These are phyloP conservation scores for Persicaria maculosa DNA, from an alignment of 148 eudicot genomes.

Conservation along the genomic window DNA sequence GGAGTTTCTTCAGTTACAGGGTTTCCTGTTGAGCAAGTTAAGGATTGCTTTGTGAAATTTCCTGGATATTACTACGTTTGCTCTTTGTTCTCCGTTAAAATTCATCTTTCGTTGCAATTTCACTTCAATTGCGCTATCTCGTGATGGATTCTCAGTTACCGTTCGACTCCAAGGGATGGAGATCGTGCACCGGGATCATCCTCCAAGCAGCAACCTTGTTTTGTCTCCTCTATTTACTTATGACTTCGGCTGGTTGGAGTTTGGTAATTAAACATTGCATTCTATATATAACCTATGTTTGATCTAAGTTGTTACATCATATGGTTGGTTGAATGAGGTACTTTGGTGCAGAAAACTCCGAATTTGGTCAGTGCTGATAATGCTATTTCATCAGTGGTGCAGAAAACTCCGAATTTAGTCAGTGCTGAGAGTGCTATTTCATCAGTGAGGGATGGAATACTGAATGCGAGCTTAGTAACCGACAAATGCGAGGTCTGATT, in stretches of 20 bases:
- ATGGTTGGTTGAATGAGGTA: neutral
- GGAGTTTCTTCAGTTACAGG: neutral
- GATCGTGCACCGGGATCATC: conserved; percentile 31
- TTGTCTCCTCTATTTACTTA: conserved; percentile 27
- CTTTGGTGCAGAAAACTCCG: conserved; percentile 29
- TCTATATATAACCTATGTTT: too few relatives aligned
- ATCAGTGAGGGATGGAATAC: neutral
- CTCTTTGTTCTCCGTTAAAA: neutral
- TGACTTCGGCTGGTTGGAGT: neutral
- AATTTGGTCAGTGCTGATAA: conserved; percentile 15
- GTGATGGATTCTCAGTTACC: conserved; percentile 25
- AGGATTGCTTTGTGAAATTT: conserved; percentile 10
- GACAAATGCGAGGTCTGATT: conserved; percentile 31
- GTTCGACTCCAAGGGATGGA: conserved; percentile 33
- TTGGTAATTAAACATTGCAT: neutral
- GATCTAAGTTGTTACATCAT: neutral
- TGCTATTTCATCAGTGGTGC: conserved; percentile 19
- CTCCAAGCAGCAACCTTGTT: conserved; percentile 32
- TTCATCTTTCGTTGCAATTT: neutral
- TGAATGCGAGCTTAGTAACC: neutral
- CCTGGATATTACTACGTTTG: conserved; percentile 5
- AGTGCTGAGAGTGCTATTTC: conserved; percentile 13
- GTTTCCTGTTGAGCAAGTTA: conserved; percentile 5
- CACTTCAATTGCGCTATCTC: neutral
- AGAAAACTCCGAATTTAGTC: conserved; percentile 30